phyloP scores from a whole-genome alignment of 2,329 filamentous ascomycete genomes.

The Paecilomyces sp. region DNA sequence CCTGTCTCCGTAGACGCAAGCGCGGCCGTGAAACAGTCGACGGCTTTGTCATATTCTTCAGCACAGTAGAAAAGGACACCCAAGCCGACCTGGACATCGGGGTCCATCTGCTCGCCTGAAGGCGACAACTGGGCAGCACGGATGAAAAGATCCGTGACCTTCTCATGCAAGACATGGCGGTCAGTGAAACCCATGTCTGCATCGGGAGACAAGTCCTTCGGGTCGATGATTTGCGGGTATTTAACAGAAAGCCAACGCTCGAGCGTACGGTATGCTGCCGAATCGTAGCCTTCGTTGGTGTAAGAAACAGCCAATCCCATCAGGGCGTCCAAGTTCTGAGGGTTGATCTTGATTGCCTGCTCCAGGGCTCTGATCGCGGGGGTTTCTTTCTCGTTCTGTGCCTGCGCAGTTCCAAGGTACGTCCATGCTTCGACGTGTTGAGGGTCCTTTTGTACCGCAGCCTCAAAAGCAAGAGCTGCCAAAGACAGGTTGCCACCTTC shows the following conservation, averaged over 20 bases:
- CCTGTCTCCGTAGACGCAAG: constrained; percentile 80
- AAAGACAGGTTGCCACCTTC: constrained; percentile 91
- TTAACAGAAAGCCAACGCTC: constrained; percentile 96
- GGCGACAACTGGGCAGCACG: constrained; percentile 86
- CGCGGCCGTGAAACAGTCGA: constrained; percentile 94
- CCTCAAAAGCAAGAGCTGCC: constrained; percentile 90
- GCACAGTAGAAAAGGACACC: constrained; percentile 97
- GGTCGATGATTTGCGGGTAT: constrained; percentile 75
- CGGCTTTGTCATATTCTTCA: constrained; percentile 96
- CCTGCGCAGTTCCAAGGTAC: constrained; percentile 82
- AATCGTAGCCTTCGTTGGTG: constrained; percentile 98
- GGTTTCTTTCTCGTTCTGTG: constrained; percentile 97
- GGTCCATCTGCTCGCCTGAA: constrained; percentile 91
- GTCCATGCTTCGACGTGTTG: constrained; percentile 91
- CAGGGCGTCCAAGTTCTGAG: constrained; percentile 76
- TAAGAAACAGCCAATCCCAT: constrained; percentile 97
- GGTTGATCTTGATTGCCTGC: constrained; percentile 80
- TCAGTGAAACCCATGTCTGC: constrained; percentile 93
- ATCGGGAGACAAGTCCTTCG: constrained; percentile 63
- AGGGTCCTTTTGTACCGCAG: constrained; percentile 83
- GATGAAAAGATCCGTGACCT: constrained; percentile 87
- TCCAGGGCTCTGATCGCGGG: constrained; percentile 92
- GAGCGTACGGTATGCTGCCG: constrained; percentile 88
- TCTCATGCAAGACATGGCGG: constrained; percentile 78
- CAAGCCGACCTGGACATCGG: constrained; percentile 93